Conservation (phyloP, 1,284 basidiomycete species). For the Malassezia dermatis region DNA sequence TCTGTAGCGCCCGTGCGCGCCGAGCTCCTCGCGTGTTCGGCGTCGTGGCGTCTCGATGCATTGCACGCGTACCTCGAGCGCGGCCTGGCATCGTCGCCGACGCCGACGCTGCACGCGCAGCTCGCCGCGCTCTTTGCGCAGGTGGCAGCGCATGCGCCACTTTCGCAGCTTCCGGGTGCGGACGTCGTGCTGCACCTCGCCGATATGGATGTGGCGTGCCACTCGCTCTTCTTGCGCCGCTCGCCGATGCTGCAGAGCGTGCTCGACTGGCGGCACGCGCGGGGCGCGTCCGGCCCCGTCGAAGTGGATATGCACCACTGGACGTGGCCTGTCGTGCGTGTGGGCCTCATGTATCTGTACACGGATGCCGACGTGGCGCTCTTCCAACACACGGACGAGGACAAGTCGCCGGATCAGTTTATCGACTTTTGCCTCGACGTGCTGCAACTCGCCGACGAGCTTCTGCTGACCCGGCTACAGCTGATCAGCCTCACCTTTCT, state of each 20-base stretch:
- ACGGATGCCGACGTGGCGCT: conserved; percentile 59
- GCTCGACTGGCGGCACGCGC: conserved; percentile 73
- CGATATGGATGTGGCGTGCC: conserved; percentile 61
- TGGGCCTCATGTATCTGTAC: conserved; percentile 69
- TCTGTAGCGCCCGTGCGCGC: conserved; percentile 58
- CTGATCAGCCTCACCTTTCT: conserved; percentile 62
- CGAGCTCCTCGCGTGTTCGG: conserved; percentile 54
- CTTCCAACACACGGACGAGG: conserved; percentile 54
- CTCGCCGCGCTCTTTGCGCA: conserved; percentile 52
- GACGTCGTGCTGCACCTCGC: conserved; percentile 68
- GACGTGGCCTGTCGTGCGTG: conserved; percentile 63
- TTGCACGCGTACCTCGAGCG: conserved; percentile 49
- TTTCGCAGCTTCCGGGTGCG: not conserved
- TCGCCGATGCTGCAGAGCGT: conserved; percentile 79
- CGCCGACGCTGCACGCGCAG: conserved; percentile 53
- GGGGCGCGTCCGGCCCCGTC: conserved; percentile 55
- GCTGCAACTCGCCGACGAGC: conserved; percentile 74
- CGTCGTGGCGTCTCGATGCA: conserved; percentile 52
- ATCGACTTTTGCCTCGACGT: conserved; percentile 81
- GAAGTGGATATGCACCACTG: conserved; percentile 65
- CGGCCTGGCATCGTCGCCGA: conserved; percentile 48
- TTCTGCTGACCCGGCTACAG: conserved; percentile 74
- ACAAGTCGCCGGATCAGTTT: conserved; percentile 60
- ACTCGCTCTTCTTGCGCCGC: conserved; percentile 68
- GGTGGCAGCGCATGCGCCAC: conserved; percentile 8